Percentiles rank a stretch among this genome's conserved stretches.
phyloP scores from a whole-genome alignment of 2,329 filamentous ascomycete species.

The Colletotrichum sp. region DNA sequence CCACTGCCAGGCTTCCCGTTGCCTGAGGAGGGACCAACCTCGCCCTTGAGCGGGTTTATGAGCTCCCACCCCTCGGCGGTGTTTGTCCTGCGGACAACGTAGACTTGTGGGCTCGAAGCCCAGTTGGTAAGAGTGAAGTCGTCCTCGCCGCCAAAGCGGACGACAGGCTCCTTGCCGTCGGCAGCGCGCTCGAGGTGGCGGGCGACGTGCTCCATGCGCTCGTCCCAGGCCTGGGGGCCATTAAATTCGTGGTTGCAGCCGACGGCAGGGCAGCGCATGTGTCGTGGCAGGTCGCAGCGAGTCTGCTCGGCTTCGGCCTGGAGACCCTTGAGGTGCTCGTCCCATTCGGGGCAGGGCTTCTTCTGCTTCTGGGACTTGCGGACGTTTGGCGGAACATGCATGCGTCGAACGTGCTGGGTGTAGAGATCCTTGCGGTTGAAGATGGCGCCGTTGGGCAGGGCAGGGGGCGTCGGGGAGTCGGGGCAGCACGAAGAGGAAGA shows the following conservation, averaged over 20 bases:
- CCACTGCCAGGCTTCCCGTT: slow-evolving; percentile 16
- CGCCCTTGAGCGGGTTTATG: slow-evolving; percentile 31
- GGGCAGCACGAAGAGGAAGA: background rate
- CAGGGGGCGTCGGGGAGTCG: slow-evolving; percentile 3
- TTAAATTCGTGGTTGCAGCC: slow-evolving; percentile 67
- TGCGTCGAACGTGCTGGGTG: slow-evolving; percentile 84
- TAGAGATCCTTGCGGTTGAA: slow-evolving; percentile 96
- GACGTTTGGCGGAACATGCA: slow-evolving; percentile 68
- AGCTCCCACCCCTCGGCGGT: slow-evolving; percentile 34
- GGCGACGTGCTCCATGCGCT: slow-evolving; percentile 87
- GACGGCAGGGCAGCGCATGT: slow-evolving; percentile 64
- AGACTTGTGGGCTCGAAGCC: slow-evolving; percentile 41
- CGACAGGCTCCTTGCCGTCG: slow-evolving; percentile 29
- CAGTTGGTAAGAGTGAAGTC: slow-evolving; percentile 46
- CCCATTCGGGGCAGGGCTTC: slow-evolving; percentile 43
- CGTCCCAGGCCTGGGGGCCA: slow-evolving; percentile 74
- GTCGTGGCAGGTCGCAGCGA: slow-evolving; percentile 66
- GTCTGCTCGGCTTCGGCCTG: slow-evolving; percentile 63
- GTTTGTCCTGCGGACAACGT: slow-evolving; percentile 35
- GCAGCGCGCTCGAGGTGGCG: slow-evolving; percentile 72
- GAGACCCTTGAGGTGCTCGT: slow-evolving; percentile 60
- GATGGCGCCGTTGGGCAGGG: slow-evolving; percentile 59
- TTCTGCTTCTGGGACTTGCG: slow-evolving; percentile 44
- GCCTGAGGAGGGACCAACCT: slow-evolving; percentile 17
- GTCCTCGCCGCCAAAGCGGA: slow-evolving; percentile 42